Conservation (phyloP, 345 rosid species). For the Salix suchowensis region DNA sequence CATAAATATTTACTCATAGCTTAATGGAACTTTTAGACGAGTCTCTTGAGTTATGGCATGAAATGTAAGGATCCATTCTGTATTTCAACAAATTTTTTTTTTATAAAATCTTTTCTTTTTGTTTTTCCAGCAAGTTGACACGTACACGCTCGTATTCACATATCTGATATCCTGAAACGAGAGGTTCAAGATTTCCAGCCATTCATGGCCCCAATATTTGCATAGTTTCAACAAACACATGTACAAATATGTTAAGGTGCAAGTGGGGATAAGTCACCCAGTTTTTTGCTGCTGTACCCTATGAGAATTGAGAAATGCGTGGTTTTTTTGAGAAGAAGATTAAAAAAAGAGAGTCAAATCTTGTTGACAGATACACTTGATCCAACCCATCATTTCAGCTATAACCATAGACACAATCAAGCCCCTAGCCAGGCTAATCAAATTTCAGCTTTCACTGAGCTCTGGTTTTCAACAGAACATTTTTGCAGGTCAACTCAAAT, state of each 20-base stretch:
- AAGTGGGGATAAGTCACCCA: neutral
- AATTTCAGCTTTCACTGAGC: no score
- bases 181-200: neutral
- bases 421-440: no score
- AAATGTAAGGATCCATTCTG: conserved; percentile 2
- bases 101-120: neutral
- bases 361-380: no score
- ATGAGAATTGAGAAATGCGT: no score
- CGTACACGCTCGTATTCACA: neutral
- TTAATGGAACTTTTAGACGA: conserved; percentile 19
- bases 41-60: conserved; percentile 20
- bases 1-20: neutral
- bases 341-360: no score
- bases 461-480: no score
- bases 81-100: no score
- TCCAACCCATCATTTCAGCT: no score
- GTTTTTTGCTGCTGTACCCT: neutral
- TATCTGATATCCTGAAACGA: neutral
- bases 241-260: neutral
- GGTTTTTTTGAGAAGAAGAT: no score
- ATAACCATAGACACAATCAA: no score
- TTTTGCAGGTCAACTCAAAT: no score
- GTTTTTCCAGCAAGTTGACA: neutral
- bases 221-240: neutral
- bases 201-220: neutral